phyloP scores from a whole-genome alignment of 2,329 filamentous ascomycete species.

The Diaporthe sp. region DNA sequence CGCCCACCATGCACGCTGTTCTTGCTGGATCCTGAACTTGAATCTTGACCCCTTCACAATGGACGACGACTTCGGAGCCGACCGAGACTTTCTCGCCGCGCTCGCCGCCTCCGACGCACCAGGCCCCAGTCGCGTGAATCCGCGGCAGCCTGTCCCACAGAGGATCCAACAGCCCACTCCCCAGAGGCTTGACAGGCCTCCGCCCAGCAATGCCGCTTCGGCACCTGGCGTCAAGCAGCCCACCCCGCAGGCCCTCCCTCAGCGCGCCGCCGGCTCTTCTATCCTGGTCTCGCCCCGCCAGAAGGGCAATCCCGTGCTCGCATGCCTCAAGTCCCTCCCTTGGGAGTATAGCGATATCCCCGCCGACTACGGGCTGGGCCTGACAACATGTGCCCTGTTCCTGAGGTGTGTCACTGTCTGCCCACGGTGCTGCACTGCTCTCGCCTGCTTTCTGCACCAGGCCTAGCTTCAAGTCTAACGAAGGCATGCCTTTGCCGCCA shows the following conservation, averaged over 20 bases:
- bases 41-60: slow-evolving; percentile 43
- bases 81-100: slow-evolving; percentile 69
- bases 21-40: not conserved
- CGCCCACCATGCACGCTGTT: not conserved
- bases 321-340: slow-evolving; percentile 82
- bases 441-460: not conserved
- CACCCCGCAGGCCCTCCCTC: slow-evolving; percentile 86
- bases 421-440: not conserved
- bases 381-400: slow-evolving; percentile 92
- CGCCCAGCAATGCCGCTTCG: slow-evolving; percentile 47
- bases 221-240: slow-evolving; percentile 81
- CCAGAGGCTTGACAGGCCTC: slow-evolving; percentile 67
- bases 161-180: slow-evolving; percentile 65
- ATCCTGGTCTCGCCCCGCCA: slow-evolving; percentile 94
- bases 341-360: slow-evolving; percentile 99
- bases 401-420: slow-evolving; percentile 65
- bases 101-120: slow-evolving; percentile 63
- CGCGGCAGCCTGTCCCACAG: slow-evolving; percentile 58
- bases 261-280: slow-evolving; percentile 75
- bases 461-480: slow-evolving; percentile 14
- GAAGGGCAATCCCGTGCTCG: slow-evolving; percentile 94
- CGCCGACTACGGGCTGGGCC: slow-evolving; percentile 90
- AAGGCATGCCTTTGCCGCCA: not conserved
- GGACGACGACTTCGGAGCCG: slow-evolving; percentile 71
- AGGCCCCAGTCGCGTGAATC: slow-evolving; percentile 45